Percentiles rank a stretch among this genome's conserved stretches.
Conservation (phyloP, 208 protist species). For the Acanthamoeba sp. region DNA sequence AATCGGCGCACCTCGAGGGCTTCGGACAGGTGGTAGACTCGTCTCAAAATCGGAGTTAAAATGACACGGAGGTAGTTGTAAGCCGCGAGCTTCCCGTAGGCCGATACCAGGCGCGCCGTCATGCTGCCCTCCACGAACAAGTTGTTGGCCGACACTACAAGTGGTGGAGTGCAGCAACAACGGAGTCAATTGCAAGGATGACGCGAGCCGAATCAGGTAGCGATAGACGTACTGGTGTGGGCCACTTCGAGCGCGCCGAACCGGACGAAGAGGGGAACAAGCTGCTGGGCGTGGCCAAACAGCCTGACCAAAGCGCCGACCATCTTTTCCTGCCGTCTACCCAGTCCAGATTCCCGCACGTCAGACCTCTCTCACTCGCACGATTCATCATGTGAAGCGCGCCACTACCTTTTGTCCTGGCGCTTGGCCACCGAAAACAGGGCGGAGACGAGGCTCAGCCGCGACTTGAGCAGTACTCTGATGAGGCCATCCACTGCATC, state of each 20-base stretch:
- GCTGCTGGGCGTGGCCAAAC: slow-evolving; percentile 22
- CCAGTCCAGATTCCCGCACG: not conserved
- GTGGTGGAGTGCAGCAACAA: not conserved
- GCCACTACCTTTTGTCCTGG: slow-evolving; percentile 54
- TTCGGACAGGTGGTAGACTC: slow-evolving; percentile 56
- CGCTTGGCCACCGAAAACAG: slow-evolving; percentile 24
- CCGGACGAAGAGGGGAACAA: slow-evolving; percentile 51
- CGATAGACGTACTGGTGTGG: slow-evolving; percentile 64
- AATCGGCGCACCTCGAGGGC: slow-evolving; percentile 15
- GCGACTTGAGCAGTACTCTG: slow-evolving; percentile 36
- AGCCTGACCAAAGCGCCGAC: slow-evolving; percentile 34
- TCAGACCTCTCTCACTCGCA: not conserved
- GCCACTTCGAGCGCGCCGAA: slow-evolving; percentile 65
- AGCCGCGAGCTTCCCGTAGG: slow-evolving; percentile 59
- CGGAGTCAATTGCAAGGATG: not conserved
- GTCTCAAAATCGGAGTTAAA: slow-evolving; percentile 30
- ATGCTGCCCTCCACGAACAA: slow-evolving; percentile 74
- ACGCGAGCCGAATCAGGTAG: not conserved
- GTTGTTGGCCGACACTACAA: slow-evolving; percentile 56
- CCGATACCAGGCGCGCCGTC: slow-evolving; percentile 28
- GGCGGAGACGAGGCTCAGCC: slow-evolving; percentile 62
- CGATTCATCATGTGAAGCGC: not conserved
- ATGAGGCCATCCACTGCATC: slow-evolving; percentile 9
- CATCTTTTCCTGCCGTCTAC: slow-evolving; percentile 62
- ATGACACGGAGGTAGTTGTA: slow-evolving; percentile 62